phyloP scores from a whole-genome alignment of 2,329 filamentous ascomycete genomes.

The Colletotrichum magnum region DNA sequence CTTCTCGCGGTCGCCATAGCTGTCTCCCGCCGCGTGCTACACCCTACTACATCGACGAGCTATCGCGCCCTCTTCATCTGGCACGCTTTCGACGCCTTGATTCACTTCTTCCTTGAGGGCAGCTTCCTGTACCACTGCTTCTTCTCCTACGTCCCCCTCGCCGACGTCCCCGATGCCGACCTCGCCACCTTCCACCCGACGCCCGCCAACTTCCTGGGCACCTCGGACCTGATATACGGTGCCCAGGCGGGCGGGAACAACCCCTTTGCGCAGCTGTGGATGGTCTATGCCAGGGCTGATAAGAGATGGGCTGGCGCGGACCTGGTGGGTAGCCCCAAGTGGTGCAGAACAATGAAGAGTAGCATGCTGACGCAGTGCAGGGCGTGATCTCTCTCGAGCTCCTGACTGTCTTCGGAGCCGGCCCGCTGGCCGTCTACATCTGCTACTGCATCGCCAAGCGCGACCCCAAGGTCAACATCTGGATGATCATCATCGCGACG shows the following conservation, averaged over 20 bases:
- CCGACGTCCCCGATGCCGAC: slow-evolving; percentile 50
- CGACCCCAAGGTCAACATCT: slow-evolving; percentile 68
- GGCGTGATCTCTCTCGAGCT: slow-evolving; percentile 76
- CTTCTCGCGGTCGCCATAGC: slow-evolving; percentile 66
- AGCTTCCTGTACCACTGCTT: slow-evolving; percentile 96
- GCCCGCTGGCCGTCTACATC: slow-evolving; percentile 71
- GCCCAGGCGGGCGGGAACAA: slow-evolving; percentile 69
- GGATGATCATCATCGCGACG: slow-evolving; percentile 76
- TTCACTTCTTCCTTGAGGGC: slow-evolving; percentile 92
- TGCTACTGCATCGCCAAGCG: slow-evolving; percentile 72
- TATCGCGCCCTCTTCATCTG: slow-evolving; percentile 89
- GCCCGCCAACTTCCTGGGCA: slow-evolving; percentile 67
- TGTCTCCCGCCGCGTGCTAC: slow-evolving; percentile 61
- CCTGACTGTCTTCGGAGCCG: slow-evolving; percentile 74
- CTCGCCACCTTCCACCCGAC: slow-evolving; percentile 59
- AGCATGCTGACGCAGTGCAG: slow-evolving; percentile 46
- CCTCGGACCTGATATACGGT: slow-evolving; percentile 66
- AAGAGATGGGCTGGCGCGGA: slow-evolving; percentile 75
- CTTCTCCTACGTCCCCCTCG: slow-evolving; percentile 69
- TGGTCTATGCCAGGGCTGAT: slow-evolving; percentile 78
- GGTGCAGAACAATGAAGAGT: neutral
- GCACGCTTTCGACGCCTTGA: slow-evolving; percentile 93
- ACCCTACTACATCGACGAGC: slow-evolving; percentile 66
- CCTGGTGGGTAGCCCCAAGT: slow-evolving; percentile 56
- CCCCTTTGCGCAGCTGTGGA: slow-evolving; percentile 74